phyloP scores from a whole-genome alignment of 768 basidiomycete species.

The Psilocybe cubensis region DNA sequence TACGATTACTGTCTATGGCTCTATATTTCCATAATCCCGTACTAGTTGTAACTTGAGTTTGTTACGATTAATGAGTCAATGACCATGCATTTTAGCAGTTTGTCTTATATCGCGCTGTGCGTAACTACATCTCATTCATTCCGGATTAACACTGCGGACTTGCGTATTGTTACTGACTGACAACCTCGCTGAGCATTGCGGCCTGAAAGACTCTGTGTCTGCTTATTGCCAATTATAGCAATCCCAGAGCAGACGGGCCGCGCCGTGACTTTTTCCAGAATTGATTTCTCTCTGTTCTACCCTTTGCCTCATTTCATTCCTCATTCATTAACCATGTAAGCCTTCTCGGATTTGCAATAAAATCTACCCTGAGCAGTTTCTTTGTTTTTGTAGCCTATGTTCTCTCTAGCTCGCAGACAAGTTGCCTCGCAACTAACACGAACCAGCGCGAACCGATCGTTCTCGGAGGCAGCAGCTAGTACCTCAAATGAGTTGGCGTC shows the following conservation, averaged over 20 bases:
- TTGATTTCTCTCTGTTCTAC: too few relatives aligned
- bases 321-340: neutral
- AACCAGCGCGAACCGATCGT: conserved; percentile 19
- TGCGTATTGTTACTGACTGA: too few relatives aligned
- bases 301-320: too few relatives aligned
- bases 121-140: too few relatives aligned
- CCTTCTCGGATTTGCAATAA: neutral
- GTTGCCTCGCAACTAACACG: conserved; percentile 15
- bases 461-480: conserved; percentile 20
- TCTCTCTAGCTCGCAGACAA: neutral
- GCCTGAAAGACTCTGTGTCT: neutral
- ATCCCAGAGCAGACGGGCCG: neutral
- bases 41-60: neutral
- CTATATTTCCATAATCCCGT: neutral
- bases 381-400: neutral
- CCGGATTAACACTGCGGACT: too few relatives aligned
- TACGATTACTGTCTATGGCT: neutral
- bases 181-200: neutral
- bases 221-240: neutral
- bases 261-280: conserved; percentile 1
- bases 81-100: conserved; percentile 6
- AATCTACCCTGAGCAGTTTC: neutral
- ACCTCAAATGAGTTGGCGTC: conserved; percentile 16
- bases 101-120: too few relatives aligned
- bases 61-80: neutral